Evolutionary conservation across 768 basidiomycete species (phyloP).

Genomic region (Phlebiopsis flavidoalba): DNA sequence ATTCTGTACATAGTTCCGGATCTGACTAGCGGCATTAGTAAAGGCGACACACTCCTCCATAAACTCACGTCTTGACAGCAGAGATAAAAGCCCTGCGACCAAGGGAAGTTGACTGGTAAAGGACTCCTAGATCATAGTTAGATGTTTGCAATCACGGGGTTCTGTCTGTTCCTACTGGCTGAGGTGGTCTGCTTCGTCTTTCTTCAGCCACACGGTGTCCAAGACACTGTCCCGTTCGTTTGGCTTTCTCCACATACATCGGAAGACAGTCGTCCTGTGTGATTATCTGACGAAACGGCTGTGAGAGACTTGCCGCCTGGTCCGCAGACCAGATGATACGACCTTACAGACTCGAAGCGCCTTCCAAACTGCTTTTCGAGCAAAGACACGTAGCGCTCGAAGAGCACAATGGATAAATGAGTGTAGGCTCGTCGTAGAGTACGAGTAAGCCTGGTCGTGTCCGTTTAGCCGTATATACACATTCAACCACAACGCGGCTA

Average conservation of each 20-base stretch:
- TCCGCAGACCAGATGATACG: not conserved
- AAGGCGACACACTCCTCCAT: not conserved
- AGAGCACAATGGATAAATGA: constrained; percentile 80
- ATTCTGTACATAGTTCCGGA: constrained; percentile 85
- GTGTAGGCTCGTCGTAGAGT: constrained; percentile 79
- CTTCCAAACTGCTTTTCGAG: constrained; percentile 76
- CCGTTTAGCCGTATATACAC: not conserved
- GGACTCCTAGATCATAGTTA: constrained; percentile 37
- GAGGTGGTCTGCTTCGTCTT: constrained; percentile 59
- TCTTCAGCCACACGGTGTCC: constrained; percentile 77
- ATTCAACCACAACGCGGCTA: not conserved
- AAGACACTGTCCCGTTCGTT: constrained; percentile 69
- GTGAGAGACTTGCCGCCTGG: too few species aligned
- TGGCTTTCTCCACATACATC: constrained; percentile 63
- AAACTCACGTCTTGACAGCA: constrained; percentile 79
- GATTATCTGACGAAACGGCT: constrained; percentile 55
- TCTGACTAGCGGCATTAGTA: constrained; percentile 36
- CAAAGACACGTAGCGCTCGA: constrained; percentile 83
- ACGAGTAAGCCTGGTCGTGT: constrained; percentile 69
- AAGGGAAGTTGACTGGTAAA: constrained; percentile 75
- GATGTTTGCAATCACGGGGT: not conserved
- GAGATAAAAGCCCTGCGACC: constrained; percentile 94
- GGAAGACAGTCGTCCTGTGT: constrained; percentile 84
- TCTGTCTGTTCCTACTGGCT: constrained; percentile 35
- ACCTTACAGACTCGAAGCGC: constrained; percentile 72